Evolutionary conservation across 768 basidiomycete genomes (phyloP), one percentile per base, ranked within the genome.

Genomic region (Jaapia argillacea): DNA sequence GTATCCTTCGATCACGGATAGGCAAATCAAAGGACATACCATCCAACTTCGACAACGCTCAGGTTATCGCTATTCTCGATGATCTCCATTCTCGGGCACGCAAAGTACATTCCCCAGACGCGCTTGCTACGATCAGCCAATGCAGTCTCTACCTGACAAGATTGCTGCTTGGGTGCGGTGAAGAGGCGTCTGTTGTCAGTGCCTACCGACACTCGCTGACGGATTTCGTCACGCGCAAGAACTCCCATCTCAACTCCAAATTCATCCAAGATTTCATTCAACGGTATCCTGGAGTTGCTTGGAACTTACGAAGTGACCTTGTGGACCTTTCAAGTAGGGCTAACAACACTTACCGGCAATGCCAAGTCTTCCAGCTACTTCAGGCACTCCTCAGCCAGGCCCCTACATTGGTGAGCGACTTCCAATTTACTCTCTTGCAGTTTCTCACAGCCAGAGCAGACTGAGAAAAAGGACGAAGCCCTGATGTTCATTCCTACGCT

Each of bases 241-340:
- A 78, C 36, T 92, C 89, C 3, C 67, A 74, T 23, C 69, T 93
- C 36, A 81, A 83, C 52, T 58, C 74, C 4, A 62, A 58, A 37
- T 92, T 92, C 67, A 83, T 97, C 67, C 69, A 77, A 38, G 85
- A 89, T 43, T 85, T 85, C 56, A 67, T 85, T 46, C 71, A 72
- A 16, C 78, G 85, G 28, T 74, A 75, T 59, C 79, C 86, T 0
- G 44, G 58, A 3, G 62, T 70, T 12, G 85, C 75, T 16, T 91
- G 89, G 85, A 57, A 50, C 26, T 59, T 91, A 18, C 75, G 80
- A 6, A 58, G 68, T 14, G 68, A 74, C 44, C 57, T 94, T n/a
- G 49, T 88, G 27, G 66, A 70, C 14, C 60, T 77, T 5, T 67
- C 74, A 1, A 62, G 57, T 31, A 74, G 73, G 45, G 75, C 82